Evolutionary conservation across 495 filamentous ascomycete species (phyloP).

Genomic region (Aspergillus incahuasiensis): DNA sequence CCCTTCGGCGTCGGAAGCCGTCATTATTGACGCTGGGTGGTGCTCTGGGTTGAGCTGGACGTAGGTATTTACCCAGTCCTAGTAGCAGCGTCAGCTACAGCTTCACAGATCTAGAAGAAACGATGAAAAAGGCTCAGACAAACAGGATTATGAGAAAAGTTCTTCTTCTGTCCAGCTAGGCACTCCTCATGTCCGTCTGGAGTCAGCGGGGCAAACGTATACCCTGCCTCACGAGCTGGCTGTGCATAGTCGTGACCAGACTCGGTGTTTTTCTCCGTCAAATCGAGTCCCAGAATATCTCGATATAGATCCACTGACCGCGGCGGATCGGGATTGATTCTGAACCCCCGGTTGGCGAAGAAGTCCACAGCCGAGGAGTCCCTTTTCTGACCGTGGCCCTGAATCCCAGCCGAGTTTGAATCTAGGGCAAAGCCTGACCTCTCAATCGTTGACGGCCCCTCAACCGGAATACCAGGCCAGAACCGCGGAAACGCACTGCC

Average conservation of each 20-base stretch:
- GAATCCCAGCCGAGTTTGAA: neutral
- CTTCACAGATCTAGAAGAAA: too few species aligned
- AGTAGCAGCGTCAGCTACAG: neutral
- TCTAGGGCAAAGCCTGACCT: neutral
- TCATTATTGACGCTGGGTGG: constrained; percentile 43
- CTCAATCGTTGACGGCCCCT: constrained; percentile 7
- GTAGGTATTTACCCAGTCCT: constrained; percentile 49
- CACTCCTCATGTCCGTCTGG: constrained; percentile 40
- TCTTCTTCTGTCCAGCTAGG: constrained; percentile 38
- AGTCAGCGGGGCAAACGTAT: constrained; percentile 39
- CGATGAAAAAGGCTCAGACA: constrained; percentile 3
- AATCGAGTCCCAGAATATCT: constrained; percentile 36
- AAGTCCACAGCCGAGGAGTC: constrained; percentile 28
- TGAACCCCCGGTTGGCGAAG: constrained; percentile 44
- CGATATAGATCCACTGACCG: constrained; percentile 42
- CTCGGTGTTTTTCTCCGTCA: constrained; percentile 5
- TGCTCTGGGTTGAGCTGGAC: constrained; percentile 32
- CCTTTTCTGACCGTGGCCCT: neutral
- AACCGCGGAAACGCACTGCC: constrained; percentile 47
- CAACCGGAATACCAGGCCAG: constrained; percentile 44
- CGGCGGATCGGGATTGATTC: constrained; percentile 22
- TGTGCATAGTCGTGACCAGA: constrained; percentile 30
- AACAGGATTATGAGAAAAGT: constrained; percentile 40
- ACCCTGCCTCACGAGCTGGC: constrained; percentile 29
- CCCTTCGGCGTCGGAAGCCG: constrained; percentile 36